These are phyloP conservation scores for Salicornia ramosissima DNA, from an alignment of 148 eudicot species.

Conservation along the genomic window DNA sequence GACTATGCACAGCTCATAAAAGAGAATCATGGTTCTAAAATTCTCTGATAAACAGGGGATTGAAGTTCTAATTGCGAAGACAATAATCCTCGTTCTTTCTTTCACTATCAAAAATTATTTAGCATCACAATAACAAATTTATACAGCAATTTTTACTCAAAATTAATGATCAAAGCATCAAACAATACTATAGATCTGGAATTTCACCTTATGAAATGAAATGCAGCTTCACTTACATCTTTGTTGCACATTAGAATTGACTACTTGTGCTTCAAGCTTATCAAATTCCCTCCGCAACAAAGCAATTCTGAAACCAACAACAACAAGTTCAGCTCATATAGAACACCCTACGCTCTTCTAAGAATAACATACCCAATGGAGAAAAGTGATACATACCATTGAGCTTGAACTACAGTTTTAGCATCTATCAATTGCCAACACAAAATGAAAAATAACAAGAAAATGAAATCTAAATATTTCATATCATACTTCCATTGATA, in stretches of 20 bases:
- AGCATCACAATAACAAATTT: neutral
- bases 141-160: neutral
- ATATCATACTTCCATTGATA: constrained; percentile 19
- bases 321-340: neutral
- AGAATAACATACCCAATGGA: neutral
- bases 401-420: neutral
- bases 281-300: neutral
- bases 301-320: neutral
- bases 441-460: neutral
- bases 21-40: no score
- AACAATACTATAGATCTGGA: neutral
- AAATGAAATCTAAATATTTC: constrained; percentile 13
- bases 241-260: neutral
- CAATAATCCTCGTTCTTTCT: no score
- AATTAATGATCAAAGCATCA: neutral
- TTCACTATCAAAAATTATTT: neutral
- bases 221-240: constrained; percentile 12
- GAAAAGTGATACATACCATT: neutral
- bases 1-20: no score
- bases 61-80: no score
- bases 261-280: neutral
- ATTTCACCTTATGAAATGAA: neutral
- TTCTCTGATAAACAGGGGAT: no score
- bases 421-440: neutral
- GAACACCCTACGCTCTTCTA: neutral